Percentiles rank a stretch among this genome's conserved stretches.
Conservation (phyloP, 164 flowering plant genomes). For the Umbellularia californica region DNA sequence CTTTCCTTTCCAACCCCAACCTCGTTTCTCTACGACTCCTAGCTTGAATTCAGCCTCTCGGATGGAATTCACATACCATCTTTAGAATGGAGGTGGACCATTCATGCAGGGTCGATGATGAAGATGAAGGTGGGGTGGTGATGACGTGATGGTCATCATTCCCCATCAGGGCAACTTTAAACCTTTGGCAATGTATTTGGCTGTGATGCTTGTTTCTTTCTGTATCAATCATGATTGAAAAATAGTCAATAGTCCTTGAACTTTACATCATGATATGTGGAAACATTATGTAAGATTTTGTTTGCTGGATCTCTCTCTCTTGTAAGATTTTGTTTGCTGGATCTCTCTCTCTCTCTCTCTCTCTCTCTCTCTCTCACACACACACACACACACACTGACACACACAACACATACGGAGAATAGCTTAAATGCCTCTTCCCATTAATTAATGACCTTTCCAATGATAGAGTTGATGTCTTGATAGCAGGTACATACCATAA, state of each 20-base stretch:
- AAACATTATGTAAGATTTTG: no score
- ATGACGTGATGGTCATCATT: neutral
- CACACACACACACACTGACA: no score
- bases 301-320: neutral
- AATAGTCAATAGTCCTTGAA: no score
- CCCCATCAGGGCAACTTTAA: conserved; percentile 9
- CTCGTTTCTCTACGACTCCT: neutral
- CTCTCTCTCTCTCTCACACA: neutral
- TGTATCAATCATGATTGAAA: no score
- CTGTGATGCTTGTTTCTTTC: neutral
- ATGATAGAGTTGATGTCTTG: no score
- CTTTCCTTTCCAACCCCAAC: neutral
- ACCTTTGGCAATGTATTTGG: conserved; percentile 11
- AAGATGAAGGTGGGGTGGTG: neutral
- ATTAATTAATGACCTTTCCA: no score
- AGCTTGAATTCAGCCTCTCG: neutral
- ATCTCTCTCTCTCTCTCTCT: neutral
- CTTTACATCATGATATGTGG: no score
- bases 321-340: no score
- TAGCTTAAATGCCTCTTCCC: no score
- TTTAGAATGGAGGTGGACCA: neutral
- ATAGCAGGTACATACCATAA: no score
- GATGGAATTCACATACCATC: neutral
- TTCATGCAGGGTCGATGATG: neutral
- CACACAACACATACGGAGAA: no score